phyloP scores from a whole-genome alignment of 2,329 filamentous ascomycete genomes.

The Geosmithia putterillii region DNA sequence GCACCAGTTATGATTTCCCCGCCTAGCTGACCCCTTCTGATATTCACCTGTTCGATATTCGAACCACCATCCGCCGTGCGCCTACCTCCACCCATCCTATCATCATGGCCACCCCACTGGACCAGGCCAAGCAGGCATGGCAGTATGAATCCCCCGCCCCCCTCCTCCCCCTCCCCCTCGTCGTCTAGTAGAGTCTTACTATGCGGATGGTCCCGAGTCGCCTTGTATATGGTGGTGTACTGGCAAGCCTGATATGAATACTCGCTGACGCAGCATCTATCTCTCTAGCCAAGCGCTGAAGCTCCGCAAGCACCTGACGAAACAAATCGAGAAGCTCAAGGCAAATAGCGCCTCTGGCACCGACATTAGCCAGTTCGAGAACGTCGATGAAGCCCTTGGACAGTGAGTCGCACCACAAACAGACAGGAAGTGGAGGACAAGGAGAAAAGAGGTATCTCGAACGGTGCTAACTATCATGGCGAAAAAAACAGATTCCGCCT shows the following conservation, averaged over 20 bases:
- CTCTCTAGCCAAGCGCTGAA: slow-evolving; percentile 26
- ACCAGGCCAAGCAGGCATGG: slow-evolving; percentile 23
- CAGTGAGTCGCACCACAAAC: slow-evolving; percentile 20
- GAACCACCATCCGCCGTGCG: background rate
- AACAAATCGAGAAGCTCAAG: slow-evolving; percentile 29
- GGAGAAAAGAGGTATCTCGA: too few relatives aligned
- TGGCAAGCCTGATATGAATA: too few relatives aligned
- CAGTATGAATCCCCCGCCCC: slow-evolving; percentile 15
- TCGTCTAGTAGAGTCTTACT: too few relatives aligned
- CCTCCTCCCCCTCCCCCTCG: slow-evolving; percentile 2
- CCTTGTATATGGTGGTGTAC: background rate
- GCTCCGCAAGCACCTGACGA: slow-evolving; percentile 26
- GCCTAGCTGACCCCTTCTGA: slow-evolving; percentile 11
- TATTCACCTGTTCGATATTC: slow-evolving; percentile 2
- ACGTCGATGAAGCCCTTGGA: slow-evolving; percentile 28
- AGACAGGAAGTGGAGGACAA: too few relatives aligned
- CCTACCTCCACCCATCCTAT: background rate
- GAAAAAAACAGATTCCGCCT: slow-evolving; percentile 66
- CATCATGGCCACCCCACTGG: slow-evolving; percentile 9
- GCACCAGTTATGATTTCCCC: slow-evolving; percentile 16
- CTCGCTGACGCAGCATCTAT: slow-evolving; percentile 5
- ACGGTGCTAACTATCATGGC: too few relatives aligned
- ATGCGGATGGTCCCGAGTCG: too few relatives aligned
- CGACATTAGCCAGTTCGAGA: slow-evolving; percentile 29
- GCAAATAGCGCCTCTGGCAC: slow-evolving; percentile 19